Evolutionary conservation across 2,329 filamentous ascomycete species (phyloP).

Genomic region (Neoscytalidium dimidiatum): DNA sequence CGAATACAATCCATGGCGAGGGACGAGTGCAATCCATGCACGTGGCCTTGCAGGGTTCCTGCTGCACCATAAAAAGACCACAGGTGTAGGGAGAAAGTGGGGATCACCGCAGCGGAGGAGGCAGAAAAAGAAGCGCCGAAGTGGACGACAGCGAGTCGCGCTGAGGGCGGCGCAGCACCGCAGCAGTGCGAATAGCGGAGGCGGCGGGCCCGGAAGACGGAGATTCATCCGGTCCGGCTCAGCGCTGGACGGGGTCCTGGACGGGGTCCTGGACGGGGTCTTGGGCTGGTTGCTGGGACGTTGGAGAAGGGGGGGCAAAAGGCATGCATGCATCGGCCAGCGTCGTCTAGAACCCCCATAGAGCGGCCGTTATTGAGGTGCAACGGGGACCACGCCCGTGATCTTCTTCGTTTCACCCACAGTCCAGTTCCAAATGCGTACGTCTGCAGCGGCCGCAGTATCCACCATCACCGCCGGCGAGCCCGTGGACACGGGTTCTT

Average conservation of each 20-base stretch:
- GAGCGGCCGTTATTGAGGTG: background rate
- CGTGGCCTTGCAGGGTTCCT: conserved; percentile 1
- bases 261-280: too few species aligned
- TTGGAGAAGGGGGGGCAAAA: background rate
- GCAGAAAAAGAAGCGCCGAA: background rate
- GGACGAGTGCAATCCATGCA: background rate
- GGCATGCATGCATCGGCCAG: background rate
- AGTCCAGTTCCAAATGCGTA: conserved; percentile 4
- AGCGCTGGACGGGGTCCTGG: background rate
- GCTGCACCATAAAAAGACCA: background rate
- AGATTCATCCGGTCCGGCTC: background rate
- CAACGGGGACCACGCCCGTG: background rate
- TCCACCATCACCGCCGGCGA: conserved; percentile 14
- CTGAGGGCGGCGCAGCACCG: background rate
- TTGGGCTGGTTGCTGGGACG: too few species aligned
- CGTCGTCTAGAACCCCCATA: background rate
- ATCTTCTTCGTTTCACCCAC: conserved; percentile 12
- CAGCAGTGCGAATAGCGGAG: background rate
- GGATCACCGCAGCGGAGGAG: conserved; percentile 2
- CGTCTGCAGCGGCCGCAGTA: background rate
- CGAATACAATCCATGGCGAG: background rate
- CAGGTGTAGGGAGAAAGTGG: conserved; percentile 5
- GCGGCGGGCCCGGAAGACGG: background rate
- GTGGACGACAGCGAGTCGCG: background rate
- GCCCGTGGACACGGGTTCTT: background rate